Evolutionary conservation across 805 yeast genomes (phyloP).

Genomic region (Pichia manshurica): DNA sequence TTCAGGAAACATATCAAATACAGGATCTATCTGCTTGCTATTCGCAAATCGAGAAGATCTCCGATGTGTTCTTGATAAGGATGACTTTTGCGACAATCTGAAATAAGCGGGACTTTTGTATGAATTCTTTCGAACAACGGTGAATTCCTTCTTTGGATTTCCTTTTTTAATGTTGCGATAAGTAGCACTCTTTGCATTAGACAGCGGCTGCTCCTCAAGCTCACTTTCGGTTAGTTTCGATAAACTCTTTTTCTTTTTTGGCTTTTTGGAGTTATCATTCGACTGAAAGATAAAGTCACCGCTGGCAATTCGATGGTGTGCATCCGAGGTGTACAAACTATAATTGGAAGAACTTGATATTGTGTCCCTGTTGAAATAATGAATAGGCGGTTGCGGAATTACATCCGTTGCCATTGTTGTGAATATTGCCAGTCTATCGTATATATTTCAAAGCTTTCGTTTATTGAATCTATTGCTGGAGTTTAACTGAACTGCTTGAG

Average conservation of each 20-base stretch:
- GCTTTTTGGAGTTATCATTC: neutral
- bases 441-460: too few relatives aligned
- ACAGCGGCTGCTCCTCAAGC: neutral
- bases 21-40: conserved; percentile 10
- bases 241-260: neutral
- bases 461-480: too few relatives aligned
- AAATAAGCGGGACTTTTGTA: conserved; percentile 8
- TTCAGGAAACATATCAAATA: conserved; percentile 8
- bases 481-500: too few relatives aligned
- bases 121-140: conserved; percentile 11
- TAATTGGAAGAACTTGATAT: conserved; percentile 3
- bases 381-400: conserved; percentile 3
- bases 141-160: conserved; percentile 7
- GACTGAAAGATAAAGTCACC: conserved; percentile 8
- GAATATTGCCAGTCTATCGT: neutral
- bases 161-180: neutral
- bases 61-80: conserved; percentile 4
- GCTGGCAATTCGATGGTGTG: conserved; percentile 6
- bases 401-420: conserved; percentile 6
- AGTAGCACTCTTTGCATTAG: neutral
- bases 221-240: neutral
- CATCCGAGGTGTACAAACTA: conserved; percentile 7
- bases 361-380: neutral
- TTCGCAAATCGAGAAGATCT: conserved; percentile 5
- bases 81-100: neutral